Base-by-base conservation (phyloP, 2,329 filamentous ascomycete genomes). In the Paecilomyces dactylethromorphus region DNA sequence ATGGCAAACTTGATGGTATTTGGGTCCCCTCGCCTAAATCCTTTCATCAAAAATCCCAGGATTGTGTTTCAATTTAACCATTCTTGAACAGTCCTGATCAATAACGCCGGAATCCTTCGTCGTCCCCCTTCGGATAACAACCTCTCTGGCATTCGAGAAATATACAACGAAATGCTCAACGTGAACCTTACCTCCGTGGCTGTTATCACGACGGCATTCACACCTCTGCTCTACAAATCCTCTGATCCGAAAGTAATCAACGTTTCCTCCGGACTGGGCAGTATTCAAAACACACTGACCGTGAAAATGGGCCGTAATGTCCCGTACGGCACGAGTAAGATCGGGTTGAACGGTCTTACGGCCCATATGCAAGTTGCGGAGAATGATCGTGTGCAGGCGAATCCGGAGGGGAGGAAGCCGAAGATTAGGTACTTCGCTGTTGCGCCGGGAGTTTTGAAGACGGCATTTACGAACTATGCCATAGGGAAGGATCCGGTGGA, bases 161-260 rank as follows among this genome's bases (percentile, higher is more conserved):
- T 66, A 2, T 70, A 71, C 66, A 71, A 66, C 61, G 59, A 62
- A 5, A 67, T 65, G 13, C 72, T 76, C n/a, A 70, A 74, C 54
- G 68, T 76, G 45, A 79, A 82, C 65, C 71, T 81, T 60, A 76
- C 74, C 2, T 79, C 78, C 0, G 69, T 79, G 21, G 78, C 69
- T 4, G 70, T 74, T 51, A 39, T 78, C 33, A 67, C 69, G 11
- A 60, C 62, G 10, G 60, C 71, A 18, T 66, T 70, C 57, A 60
- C 70, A 4, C 68, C 70, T 12, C 63, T 76, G 1, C 65, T 75
- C 0, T 60, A 61, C 33, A 55, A 63, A n/a, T 64, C 67, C 0
- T 0, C 55, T 1, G 18, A 61, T 12, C 63, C 68, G 3, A 69
- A 64, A 54, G 69, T 75, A 1, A 68, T 76, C 58, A 74, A 73